Evolutionary conservation across 75 land plant genomes (phyloP).

Genomic region (Picea glauca): DNA sequence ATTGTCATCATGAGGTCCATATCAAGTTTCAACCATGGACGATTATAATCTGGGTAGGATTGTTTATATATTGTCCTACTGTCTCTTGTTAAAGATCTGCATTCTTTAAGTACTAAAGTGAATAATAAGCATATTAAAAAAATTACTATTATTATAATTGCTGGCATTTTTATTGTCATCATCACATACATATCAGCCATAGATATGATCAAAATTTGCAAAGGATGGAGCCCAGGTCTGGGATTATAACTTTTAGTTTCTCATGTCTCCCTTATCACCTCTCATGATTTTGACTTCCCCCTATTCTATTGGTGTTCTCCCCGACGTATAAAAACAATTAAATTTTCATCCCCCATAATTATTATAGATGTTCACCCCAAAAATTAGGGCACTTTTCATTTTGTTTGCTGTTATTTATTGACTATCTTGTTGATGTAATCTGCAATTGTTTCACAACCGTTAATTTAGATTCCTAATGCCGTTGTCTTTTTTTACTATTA

Average conservation of each 20-base stretch:
- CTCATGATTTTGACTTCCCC: neutral
- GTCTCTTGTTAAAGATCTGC: too few species aligned
- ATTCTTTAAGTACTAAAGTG: too few species aligned
- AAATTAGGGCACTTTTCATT: neutral
- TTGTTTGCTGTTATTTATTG: neutral
- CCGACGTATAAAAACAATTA: neutral
- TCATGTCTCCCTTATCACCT: neutral
- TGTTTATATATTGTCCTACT: too few species aligned
- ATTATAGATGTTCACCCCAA: neutral
- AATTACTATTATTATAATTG: too few species aligned
- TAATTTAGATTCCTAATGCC: neutral
- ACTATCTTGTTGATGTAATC: neutral
- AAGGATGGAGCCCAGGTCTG: neutral
- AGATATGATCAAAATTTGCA: neutral
- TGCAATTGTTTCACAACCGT: neutral
- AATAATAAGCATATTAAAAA: too few species aligned
- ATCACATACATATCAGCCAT: neutral
- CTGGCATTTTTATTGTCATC: neutral
- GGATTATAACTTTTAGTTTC: neutral
- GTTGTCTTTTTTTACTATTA: constrained; percentile 16
- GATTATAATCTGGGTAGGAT: too few species aligned
- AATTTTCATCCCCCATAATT: too few species aligned
- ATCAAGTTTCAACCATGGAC: too few species aligned
- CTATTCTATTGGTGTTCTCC: neutral
- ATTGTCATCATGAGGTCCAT: too few species aligned